These are phyloP conservation scores for Panaeolus cyanescens DNA, from an alignment of 768 basidiomycete species.

Conservation along the genomic window DNA sequence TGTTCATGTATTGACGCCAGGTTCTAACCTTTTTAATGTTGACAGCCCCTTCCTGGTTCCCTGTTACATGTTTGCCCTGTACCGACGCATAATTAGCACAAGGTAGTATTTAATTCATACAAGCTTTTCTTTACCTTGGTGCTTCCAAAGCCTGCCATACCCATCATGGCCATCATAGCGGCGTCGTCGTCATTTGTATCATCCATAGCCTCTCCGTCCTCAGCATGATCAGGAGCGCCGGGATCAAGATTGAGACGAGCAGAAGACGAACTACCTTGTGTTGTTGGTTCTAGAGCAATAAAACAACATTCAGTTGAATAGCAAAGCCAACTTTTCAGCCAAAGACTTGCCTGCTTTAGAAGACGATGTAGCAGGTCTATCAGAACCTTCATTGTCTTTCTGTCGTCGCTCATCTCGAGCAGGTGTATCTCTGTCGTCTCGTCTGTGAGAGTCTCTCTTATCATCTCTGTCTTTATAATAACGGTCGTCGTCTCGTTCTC, in stretches of 20 bases:
- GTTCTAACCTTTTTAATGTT: conserved; percentile 82
- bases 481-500: conserved; percentile 35
- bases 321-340: background rate
- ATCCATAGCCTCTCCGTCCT: conserved; percentile 55
- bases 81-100: background rate
- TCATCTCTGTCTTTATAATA: conserved; percentile 31
- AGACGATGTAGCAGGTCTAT: conserved; percentile 10
- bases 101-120: background rate
- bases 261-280: conserved; percentile 11
- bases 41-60: conserved; percentile 75
- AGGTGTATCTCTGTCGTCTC: conserved; percentile 31
- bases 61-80: conserved; percentile 78
- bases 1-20: conserved; percentile 99
- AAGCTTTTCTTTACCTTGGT: conserved; percentile 66
- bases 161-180: conserved; percentile 91
- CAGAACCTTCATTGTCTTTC: conserved; percentile 16
- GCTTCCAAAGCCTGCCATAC: conserved; percentile 81
- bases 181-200: conserved; percentile 67
- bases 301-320: background rate
- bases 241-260: conserved; percentile 39
- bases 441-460: conserved; percentile 35
- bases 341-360: conserved; percentile 11
- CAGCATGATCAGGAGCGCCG: conserved; percentile 36
- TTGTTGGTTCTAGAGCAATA: conserved; percentile 15
- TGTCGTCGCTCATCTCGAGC: conserved; percentile 13